phyloP scores from a whole-genome alignment of 495 filamentous ascomycete species.

The Chaetomium cochliodes region DNA sequence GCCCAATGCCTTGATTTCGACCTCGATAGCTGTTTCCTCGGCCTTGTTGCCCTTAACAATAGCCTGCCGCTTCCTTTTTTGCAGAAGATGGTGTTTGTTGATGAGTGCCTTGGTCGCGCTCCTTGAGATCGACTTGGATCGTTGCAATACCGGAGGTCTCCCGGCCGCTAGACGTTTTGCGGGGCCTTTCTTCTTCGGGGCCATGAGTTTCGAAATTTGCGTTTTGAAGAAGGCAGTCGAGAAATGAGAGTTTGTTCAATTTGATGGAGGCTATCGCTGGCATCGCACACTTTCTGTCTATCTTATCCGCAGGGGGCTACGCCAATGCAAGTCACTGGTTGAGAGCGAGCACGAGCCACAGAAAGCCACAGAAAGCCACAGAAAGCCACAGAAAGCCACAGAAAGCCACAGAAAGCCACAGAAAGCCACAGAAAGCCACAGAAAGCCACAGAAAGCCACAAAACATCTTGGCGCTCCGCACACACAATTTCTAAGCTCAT shows the following conservation, averaged over 20 bases:
- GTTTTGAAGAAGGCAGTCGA: neutral
- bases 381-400: neutral
- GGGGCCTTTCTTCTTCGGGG: conserved; percentile 35
- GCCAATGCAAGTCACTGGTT: neutral
- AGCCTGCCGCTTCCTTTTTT: conserved; percentile 74
- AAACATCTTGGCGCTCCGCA: conserved; percentile 27
- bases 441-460: neutral
- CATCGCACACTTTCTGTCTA: neutral
- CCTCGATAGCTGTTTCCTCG: conserved; percentile 55
- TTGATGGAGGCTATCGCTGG: neutral
- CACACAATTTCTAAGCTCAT: conserved; percentile 28
- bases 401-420: neutral
- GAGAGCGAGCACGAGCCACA: neutral
- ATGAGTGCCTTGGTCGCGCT: conserved; percentile 80
- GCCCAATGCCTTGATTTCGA: conserved; percentile 58
- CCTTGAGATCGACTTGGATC: conserved; percentile 64
- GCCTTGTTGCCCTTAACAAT: conserved; percentile 58
- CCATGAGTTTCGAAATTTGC: conserved; percentile 27
- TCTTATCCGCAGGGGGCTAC: neutral
- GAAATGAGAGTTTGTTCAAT: neutral
- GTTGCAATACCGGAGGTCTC: conserved; percentile 60
- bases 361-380: neutral
- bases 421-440: neutral
- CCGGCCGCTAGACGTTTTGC: conserved; percentile 61
- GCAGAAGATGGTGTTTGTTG: conserved; percentile 76